Base-by-base conservation (phyloP, 768 basidiomycete species). In the Hypholoma sublateritium region DNA sequence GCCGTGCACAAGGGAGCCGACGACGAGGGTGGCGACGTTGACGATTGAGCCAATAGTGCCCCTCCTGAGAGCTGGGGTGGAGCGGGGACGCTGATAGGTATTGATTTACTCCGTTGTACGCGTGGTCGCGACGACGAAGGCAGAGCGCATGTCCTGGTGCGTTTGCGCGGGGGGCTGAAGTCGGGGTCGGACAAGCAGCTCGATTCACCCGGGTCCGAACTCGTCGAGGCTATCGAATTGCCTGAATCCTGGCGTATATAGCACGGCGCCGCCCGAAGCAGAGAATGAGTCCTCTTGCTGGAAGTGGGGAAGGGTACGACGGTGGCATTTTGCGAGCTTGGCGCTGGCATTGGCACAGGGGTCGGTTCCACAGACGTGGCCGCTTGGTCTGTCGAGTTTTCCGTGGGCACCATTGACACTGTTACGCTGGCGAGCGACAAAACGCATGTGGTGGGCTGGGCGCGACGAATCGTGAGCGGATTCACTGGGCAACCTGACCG, bases 361-460 rank as follows among this genome's bases (percentile, higher is more conserved):
- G 54, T 37, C 24, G 52, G 41, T 55, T 62, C 64, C 3, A 60
- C 45, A 9, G 60, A 51, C 64, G 62, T 65, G 14, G 49, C 59
- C 48, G 53, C 53, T 17, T 49, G 22, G 24, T 36, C 42, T 17
- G 46, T 46, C n/a, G 53, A 39, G 35, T 19, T 58, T 8, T 42
- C 53, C 24, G 45, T 42, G n/a, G 50, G 54, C 14, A 54, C 28
- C 47, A 39, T 60, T 16, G 57, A 58, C 35, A 53, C 63, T 14
- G 59, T 62, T 14, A 60, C 61, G 41, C 48, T 65, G 45, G 63
- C 50, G 14, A 65, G 57, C 34, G 63, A 65, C 12, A 65, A 39
- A 11, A 58, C 54, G 35, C 63, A 65, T 41, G 61, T 62, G n/a
- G 63, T 53, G 51, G 22, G 45, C 53, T 36, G 61, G 49, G 42